Evolutionary conservation across 2,329 filamentous ascomycete species (phyloP), one percentile per base, ranked within the genome.

Genomic region (Cercospora brassicicola): DNA sequence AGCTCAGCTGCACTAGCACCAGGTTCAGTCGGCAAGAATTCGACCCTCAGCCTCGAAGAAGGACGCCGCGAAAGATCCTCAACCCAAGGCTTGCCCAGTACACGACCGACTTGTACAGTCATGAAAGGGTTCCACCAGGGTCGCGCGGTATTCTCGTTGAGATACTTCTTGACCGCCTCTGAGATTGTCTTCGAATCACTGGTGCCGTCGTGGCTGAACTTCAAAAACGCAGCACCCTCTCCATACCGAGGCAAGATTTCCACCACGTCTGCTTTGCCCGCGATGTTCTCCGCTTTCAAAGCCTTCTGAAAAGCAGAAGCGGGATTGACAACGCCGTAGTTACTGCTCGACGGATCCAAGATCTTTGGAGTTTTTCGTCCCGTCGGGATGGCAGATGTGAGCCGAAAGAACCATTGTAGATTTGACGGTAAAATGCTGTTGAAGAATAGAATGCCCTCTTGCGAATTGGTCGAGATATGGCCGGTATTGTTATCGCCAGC

Each of bases 151-250:
- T 89, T 85, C 68, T 92, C 84, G 66, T 86, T 82, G 1, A 98
- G 83, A 71, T 90, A 85, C 33, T 87, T 81, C 26, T 85, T 82
- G 3, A 97, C 81, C 2, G 83, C 84, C 20, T 82, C 84, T 80
- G 90, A 88, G 13, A 92, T 83, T 30, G 88, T 85, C 20, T 82
- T 81, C 2, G 84, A 78, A 65, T 83, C 73, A 67, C 78, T 73
- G 76, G 59, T 84, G 74, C 57, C 81, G 77, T 84, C 82, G 72
- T 87, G 87, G 15, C 85, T 86, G 77, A 96, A 93, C 78, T 96
- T 97, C 78, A 98, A 89, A 78, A 96, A 98, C 0, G 92, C 93
- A 11, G 95, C 95, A 15, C 95, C 95, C 76, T 99, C 95, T 75
- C 96, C 94, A 30, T 96, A 84, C 2, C 93, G 87, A 0, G 94